Conservation (phyloP, 2,329 filamentous ascomycete genomes). For the Colletotrichum zoysiae region DNA sequence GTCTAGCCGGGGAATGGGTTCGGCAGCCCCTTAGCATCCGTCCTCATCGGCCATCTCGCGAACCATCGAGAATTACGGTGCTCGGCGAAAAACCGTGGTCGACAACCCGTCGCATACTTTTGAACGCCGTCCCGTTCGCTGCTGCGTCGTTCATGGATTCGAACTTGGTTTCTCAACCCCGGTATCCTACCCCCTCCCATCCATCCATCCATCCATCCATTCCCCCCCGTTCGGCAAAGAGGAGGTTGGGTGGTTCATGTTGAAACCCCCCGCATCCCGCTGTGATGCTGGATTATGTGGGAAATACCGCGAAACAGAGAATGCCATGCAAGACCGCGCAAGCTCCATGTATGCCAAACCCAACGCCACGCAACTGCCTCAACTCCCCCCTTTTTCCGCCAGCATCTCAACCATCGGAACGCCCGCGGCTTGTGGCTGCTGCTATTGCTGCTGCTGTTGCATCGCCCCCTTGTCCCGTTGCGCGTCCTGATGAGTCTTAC, state of each 20-base stretch:
- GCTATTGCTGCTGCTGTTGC: background rate
- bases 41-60: constrained; percentile 34
- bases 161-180: background rate
- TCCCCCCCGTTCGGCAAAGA: background rate
- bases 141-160: background rate
- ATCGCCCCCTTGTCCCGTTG: background rate
- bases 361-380: constrained; percentile 10
- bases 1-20: background rate
- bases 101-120: background rate
- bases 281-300: background rate
- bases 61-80: constrained; percentile 24
- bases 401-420: constrained; percentile 17
- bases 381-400: background rate
- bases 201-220: no score
- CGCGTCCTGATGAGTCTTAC: constrained; percentile 3
- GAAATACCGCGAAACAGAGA: constrained; percentile 20
- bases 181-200: background rate
- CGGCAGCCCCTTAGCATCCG: background rate
- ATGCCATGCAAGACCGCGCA: constrained; percentile 33
- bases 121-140: background rate
- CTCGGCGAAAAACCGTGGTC: background rate
- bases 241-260: background rate
- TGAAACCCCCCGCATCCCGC: background rate
- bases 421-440: constrained; percentile 33
- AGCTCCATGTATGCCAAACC: constrained; percentile 23